A percentile compares a stretch with the other conserved stretches of the same genome.
Evolutionary conservation across 495 filamentous ascomycete genomes (phyloP).

Genomic region (Lichina pygmaea): DNA sequence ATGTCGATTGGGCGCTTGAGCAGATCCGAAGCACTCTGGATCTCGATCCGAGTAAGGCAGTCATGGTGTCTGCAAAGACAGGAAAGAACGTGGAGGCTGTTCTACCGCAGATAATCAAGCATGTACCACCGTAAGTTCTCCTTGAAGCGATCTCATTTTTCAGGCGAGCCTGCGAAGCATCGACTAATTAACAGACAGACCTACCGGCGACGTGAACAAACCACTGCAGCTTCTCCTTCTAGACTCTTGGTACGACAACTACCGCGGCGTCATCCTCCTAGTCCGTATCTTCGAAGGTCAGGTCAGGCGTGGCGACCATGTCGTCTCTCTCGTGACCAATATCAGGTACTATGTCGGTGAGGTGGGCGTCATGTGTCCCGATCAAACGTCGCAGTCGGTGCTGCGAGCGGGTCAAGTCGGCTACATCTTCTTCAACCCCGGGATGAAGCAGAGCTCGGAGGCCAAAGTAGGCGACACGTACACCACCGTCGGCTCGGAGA

Average conservation of each 20-base stretch:
- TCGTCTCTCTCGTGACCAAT: constrained; percentile 64
- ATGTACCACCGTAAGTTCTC: constrained; percentile 37
- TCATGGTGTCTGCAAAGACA: constrained; percentile 81
- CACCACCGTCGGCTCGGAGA: constrained; percentile 58
- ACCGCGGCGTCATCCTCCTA: constrained; percentile 76
- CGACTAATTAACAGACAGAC: constrained; percentile 13
- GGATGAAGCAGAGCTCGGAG: constrained; percentile 88
- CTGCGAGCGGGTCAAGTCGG: constrained; percentile 83
- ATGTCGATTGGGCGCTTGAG: constrained; percentile 55
- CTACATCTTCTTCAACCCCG: constrained; percentile 89
- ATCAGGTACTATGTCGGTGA: constrained; percentile 79
- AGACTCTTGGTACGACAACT: constrained; percentile 93
- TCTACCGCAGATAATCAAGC: constrained; percentile 60
- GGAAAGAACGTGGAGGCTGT: constrained; percentile 59
- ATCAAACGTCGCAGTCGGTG: constrained; percentile 52
- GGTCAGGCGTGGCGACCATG: constrained; percentile 53
- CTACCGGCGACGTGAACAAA: constrained; percentile 38
- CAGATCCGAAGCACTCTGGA: constrained; percentile 74
- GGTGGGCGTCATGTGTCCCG: constrained; percentile 88
- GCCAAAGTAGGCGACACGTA: constrained; percentile 91
- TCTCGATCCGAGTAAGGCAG: constrained; percentile 52
- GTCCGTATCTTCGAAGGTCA: constrained; percentile 80
- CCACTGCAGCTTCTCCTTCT: constrained; percentile 70
- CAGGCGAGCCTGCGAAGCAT: background rate
- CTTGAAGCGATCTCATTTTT: background rate